Percentiles rank a stretch among this genome's conserved stretches.
These are phyloP conservation scores for Ophiostoma populinum DNA, from an alignment of 2,329 filamentous ascomycete species.

Conservation along the genomic window DNA sequence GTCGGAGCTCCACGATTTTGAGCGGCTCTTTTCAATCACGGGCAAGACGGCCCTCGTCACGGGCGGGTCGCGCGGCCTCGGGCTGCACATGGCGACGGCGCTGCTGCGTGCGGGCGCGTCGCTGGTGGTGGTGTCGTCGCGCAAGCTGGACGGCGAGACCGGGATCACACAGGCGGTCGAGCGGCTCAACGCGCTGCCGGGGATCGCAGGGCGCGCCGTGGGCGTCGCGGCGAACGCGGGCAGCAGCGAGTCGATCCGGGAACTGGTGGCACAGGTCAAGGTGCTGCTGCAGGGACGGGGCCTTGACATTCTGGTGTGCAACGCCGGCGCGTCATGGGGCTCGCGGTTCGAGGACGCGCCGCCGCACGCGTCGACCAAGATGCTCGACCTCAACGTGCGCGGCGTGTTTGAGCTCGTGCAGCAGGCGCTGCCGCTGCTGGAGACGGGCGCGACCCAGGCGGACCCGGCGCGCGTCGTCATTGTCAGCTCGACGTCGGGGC, in stretches of 20 bases:
- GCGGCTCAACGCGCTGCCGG: slow-evolving; percentile 45
- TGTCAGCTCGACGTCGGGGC: slow-evolving; percentile 48
- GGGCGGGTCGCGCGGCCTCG: slow-evolving; percentile 34
- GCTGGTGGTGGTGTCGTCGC: slow-evolving; percentile 56
- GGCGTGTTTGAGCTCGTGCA: slow-evolving; percentile 53
- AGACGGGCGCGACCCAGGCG: slow-evolving; percentile 18
- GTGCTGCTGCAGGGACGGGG: slow-evolving; percentile 36
- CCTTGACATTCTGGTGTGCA: slow-evolving; percentile 52
- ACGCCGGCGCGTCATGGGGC: slow-evolving; percentile 54
- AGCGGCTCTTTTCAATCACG: slow-evolving; percentile 14
- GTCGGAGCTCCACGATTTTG: slow-evolving; percentile 15
- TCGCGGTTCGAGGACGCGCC: slow-evolving; percentile 45
- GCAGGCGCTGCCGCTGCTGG: slow-evolving; percentile 21
- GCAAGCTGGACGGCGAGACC: slow-evolving; percentile 44
- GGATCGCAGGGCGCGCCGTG: slow-evolving; percentile 39
- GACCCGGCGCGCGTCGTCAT: slow-evolving; percentile 47
- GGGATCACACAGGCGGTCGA: slow-evolving; percentile 47
- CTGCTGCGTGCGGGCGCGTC: slow-evolving; percentile 53
- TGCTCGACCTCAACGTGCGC: slow-evolving; percentile 55
- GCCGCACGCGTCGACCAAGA: slow-evolving; percentile 44
- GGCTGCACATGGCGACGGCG: slow-evolving; percentile 46
- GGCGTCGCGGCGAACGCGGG: slow-evolving; percentile 49
- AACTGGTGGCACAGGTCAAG: slow-evolving; percentile 38
- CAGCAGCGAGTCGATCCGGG: slow-evolving; percentile 41
- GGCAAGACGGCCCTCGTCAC: slow-evolving; percentile 16